Evolutionary conservation across 805 yeast species (phyloP), one percentile per base, ranked within the genome.

Genomic region (Teunomyces tritomae): DNA sequence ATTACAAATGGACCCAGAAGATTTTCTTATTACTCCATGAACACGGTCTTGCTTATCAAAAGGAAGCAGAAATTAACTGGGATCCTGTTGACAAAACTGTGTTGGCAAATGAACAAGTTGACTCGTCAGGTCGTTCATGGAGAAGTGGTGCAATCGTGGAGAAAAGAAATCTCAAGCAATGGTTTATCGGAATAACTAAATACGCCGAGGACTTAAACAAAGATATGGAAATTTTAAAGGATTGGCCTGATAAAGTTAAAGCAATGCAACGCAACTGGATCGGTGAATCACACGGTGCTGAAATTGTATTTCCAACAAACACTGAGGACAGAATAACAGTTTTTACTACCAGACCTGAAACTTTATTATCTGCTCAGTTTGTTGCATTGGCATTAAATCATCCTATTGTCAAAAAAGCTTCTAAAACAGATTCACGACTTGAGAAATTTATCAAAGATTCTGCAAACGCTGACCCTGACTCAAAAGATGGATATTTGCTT

Each of bases 41-140:
- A 56, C 75, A 83, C 41, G 96, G 96, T 0, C 68, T 89, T 43
- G 98, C 97, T 0, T 92, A 94, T 59, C 77, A 91, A 54, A 84
- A 85, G 41, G 83, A 83, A 42, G 96, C 97, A 0, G 90, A 85
- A 56, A 94, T 94, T 49, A 94, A 94, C 61, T 94, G 99, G 99
- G 99, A 94, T 66, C 99, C 99, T 0, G 80, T 94, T 0, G 99
- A 94, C 58, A 80, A 85, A 54, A 94, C 99, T 0, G 99, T 94
- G 1, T 73, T 94, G 50, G 99, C 99, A 2, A 94, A 73, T 62
- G 99, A 94, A 67, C 99, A 94, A 65, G 97, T 94, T 2, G 99
- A 94, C 64, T 64, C 84, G 1, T 79, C 88, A 39, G 99, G 99
- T 0, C 74, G 83, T 47, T 89, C 97, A 0, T 94, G 99, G 99